phyloP scores from a whole-genome alignment of 2,329 filamentous ascomycete genomes.

The Chaetomiaceae sp. region DNA sequence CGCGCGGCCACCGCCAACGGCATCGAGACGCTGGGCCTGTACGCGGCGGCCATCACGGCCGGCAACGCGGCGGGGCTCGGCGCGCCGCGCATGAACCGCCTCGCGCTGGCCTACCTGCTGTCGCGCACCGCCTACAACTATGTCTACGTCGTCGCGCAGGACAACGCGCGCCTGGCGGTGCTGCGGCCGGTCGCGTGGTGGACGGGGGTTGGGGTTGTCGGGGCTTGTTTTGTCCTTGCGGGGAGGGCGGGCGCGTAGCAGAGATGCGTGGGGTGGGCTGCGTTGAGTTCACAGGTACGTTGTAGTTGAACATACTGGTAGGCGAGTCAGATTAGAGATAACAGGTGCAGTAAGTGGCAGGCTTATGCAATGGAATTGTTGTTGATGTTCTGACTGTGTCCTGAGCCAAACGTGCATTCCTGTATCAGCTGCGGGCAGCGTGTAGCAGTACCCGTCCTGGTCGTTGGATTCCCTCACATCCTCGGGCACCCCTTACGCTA shows the following conservation, averaged over 20 bases:
- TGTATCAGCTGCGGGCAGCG: no score
- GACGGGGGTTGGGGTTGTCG: constrained; percentile 28
- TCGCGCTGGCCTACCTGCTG: constrained; percentile 36
- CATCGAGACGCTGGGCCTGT: constrained; percentile 40
- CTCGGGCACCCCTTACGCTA: no score
- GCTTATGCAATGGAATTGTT: no score
- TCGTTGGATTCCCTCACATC: no score
- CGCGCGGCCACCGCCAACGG: constrained; percentile 33
- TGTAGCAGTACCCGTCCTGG: no score
- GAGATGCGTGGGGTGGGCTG: no score
- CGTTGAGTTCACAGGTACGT: no score
- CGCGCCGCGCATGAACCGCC: constrained; percentile 33
- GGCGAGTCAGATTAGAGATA: no score
- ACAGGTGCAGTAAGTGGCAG: no score
- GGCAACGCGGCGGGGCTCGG: constrained; percentile 40
- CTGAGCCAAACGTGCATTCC: no score
- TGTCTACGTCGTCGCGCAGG: constrained; percentile 39
- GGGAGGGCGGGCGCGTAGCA: constrained; percentile 1
- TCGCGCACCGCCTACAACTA: constrained; percentile 37
- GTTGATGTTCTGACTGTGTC: no score
- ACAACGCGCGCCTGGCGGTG: constrained; percentile 32
- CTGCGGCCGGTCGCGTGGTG: constrained; percentile 37
- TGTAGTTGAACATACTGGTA: no score
- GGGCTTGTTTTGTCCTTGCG: constrained; percentile 38
- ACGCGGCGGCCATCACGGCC: constrained; percentile 38